Base-by-base conservation (phyloP, 495 filamentous ascomycete species). In the Achaetomiella virescens region DNA sequence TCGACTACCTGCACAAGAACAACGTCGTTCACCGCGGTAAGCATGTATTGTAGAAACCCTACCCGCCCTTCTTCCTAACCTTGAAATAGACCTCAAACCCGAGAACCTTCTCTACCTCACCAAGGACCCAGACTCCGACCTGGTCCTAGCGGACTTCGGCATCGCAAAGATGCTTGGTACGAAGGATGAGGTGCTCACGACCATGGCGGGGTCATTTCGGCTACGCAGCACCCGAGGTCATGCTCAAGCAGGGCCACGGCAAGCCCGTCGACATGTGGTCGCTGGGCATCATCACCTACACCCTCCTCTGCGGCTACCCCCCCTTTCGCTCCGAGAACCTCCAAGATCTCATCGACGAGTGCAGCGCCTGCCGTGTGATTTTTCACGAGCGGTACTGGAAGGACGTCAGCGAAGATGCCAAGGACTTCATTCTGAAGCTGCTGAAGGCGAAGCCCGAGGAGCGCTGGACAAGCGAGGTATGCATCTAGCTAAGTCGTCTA, bases 251-350 rank as follows among this genome's bases (percentile, higher is more conserved):
- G 61, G 93, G 95, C 36, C 93, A 99, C 67, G 93, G 95, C 65
- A 97, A 97, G 70, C 88, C 93, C n/a, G 93, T 97, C 27, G 93
- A 99, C 66, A 95, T 99, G 89, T 99, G 93, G 93, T 97, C 92
- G 9, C 78, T 99, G 63, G 93, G 93, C 60, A 92, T 99, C 61
- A 97, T 99, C 66, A 97, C 95, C 27, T 99, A 99, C 74, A 97
- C 95, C 15, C 81, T 99, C n/a, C 88, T 99, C 38, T 99, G 93
- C 72, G 93, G 93, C 48, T 99, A 99, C 72, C 96, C 92, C 11
- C 93, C 93, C 27, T 99, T 97, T 84, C 86, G 93, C 52, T 90
- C 89, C 59, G 93, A 99, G 71, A 95, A 88, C 63, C 75, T 99
- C 27, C 82, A 86, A 54, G 93, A 97, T 64, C 78, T 99, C 59